Percentiles rank a stretch among this genome's conserved stretches.
Conservation (phyloP, 768 basidiomycete genomes). For the Chiua virens region DNA sequence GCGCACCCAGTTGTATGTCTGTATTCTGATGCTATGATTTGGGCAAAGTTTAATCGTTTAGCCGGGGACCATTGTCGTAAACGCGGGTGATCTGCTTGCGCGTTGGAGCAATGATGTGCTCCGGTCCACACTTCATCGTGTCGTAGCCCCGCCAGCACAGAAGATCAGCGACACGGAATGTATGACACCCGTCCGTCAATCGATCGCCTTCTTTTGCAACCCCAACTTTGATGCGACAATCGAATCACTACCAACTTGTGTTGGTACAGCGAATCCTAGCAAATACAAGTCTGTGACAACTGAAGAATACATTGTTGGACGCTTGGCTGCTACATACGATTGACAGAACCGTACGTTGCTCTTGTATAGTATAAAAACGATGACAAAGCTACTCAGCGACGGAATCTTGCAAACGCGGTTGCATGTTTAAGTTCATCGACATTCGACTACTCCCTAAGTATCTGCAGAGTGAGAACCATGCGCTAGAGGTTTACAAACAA, state of each 20-base stretch:
- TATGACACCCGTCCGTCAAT: slow-evolving; percentile 69
- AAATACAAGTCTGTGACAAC: slow-evolving; percentile 75
- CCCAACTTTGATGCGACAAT: slow-evolving; percentile 71
- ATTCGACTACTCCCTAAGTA: background rate
- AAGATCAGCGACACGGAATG: slow-evolving; percentile 48
- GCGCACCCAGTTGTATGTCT: slow-evolving; percentile 71
- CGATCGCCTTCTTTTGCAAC: slow-evolving; percentile 87
- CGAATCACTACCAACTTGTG: slow-evolving; percentile 67
- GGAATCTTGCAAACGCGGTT: background rate
- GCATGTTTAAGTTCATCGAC: background rate
- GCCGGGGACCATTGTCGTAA: slow-evolving; percentile 82
- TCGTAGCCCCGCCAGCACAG: slow-evolving; percentile 67
- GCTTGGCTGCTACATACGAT: slow-evolving; percentile 59
- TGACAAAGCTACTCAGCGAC: background rate
- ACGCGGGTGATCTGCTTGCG: slow-evolving; percentile 76
- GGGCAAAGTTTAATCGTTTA: slow-evolving; percentile 28
- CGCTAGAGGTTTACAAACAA: slow-evolving; percentile 7
- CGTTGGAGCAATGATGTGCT: slow-evolving; percentile 84
- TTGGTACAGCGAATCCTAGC: slow-evolving; percentile 41
- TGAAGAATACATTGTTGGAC: slow-evolving; percentile 74
- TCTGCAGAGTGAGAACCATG: background rate
- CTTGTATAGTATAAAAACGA: background rate
- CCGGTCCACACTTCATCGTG: slow-evolving; percentile 79
- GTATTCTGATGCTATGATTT: slow-evolving; percentile 1
- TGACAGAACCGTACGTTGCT: slow-evolving; percentile 21